phyloP scores from a whole-genome alignment of 2,329 filamentous ascomycete species.

The Colletotrichum trifolii region DNA sequence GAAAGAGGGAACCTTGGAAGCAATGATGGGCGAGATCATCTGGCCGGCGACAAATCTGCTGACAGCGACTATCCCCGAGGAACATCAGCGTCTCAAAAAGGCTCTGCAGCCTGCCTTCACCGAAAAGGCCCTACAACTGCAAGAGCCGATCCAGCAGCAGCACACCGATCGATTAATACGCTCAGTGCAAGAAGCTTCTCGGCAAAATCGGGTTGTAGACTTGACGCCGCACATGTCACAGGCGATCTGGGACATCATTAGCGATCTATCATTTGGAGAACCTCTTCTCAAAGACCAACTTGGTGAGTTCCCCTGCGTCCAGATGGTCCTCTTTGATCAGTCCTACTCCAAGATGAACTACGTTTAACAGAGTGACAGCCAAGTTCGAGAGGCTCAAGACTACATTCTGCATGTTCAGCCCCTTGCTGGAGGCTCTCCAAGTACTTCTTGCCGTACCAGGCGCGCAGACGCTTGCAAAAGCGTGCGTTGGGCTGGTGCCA shows the following conservation, averaged over 20 bases:
- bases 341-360: neutral
- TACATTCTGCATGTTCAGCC: slow-evolving; percentile 10
- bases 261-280: slow-evolving; percentile 17
- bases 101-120: slow-evolving; percentile 17
- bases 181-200: neutral
- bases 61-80: neutral
- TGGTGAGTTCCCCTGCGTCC: neutral
- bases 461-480: neutral
- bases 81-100: slow-evolving; percentile 17
- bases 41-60: slow-evolving; percentile 25
- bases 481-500: slow-evolving; percentile 1
- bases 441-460: slow-evolving; percentile 13
- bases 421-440: slow-evolving; percentile 21
- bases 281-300: slow-evolving; percentile 16
- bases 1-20: slow-evolving; percentile 21
- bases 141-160: slow-evolving; percentile 10
- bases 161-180: neutral
- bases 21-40: slow-evolving; percentile 26
- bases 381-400: slow-evolving; percentile 16
- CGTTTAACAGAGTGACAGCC: neutral
- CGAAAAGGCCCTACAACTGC: neutral
- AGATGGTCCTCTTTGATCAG: neutral
- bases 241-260: slow-evolving; percentile 16
- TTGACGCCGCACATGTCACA: slow-evolving; percentile 12
- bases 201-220: neutral